Evolutionary conservation across 2,329 filamentous ascomycete species (phyloP), one percentile per base, ranked within the genome.

Genomic region (Parastagonospora avenae): DNA sequence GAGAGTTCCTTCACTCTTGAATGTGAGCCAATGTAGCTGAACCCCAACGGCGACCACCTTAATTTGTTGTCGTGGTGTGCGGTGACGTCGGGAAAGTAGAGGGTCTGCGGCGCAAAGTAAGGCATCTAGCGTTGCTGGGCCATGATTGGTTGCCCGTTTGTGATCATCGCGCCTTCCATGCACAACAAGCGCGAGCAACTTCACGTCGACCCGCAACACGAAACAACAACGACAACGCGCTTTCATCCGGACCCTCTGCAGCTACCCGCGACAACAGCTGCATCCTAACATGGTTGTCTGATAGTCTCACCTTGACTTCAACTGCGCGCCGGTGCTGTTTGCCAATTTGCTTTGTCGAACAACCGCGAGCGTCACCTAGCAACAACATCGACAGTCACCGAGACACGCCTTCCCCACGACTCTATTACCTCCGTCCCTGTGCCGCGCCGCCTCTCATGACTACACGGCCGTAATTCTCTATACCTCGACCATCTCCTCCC

Each of bases 341-440:
- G 63, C 66, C 70, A 72, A 70, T 73, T 70, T 52, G 60, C 66
- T 71, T 71, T 72, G 70, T 71, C 68, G 65, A 70, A 59, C 66
- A 63, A 53, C 59, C 61, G 55, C 45, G 63, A 63, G 63, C 64
- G 66, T 71, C 59, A 66, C 63, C 63, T 68, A 69, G 63, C 63
- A 67, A 70, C 67, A 57, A 55, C 54, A 44, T 50, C 52, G 42
- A 41, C 55, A 35, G 55, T 55, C 61, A 63, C 54, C 58, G 42
- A 53, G 41, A 60, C 55, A 51, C 51, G 40, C 50, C 53, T 41
- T 46, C 42, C 46, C 41, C 48, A 46, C 46, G 45, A 32, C 47
- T 30, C 42, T 38, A 47, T 42, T 24, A 9, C 50, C 33, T 46
- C 33, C 37, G 35, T 9, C 15, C 44, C 40, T 42, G 38, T 29